A percentile compares a stretch with the other conserved stretches of the same genome.
These are phyloP conservation scores for Solanum peruvianum DNA, from an alignment of 257 asterid species.

Conservation along the genomic window DNA sequence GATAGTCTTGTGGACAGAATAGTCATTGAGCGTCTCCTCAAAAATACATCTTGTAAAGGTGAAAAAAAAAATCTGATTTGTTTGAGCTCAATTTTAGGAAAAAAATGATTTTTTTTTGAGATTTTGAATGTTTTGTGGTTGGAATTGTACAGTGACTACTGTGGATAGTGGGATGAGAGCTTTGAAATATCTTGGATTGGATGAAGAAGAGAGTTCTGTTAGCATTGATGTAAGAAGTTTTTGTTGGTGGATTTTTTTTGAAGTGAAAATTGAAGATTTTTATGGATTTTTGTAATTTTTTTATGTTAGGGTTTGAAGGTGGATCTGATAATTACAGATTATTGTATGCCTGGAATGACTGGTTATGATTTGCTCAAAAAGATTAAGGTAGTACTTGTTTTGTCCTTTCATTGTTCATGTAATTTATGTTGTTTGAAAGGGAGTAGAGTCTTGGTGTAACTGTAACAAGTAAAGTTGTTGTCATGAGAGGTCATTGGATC, in stretches of 20 bases:
- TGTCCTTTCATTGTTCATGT: neutral
- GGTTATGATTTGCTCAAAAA: slow-evolving; percentile 80
- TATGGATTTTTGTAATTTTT: neutral
- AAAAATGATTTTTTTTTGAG: neutral
- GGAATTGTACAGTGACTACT: slow-evolving; percentile 52
- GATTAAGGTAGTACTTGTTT: slow-evolving; percentile 58
- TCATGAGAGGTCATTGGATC: neutral
- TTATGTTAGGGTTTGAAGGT: slow-evolving; percentile 67
- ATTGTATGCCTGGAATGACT: slow-evolving; percentile 97
- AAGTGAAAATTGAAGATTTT: neutral
- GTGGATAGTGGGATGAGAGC: slow-evolving; percentile 93
- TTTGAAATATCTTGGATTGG: slow-evolving; percentile 74
- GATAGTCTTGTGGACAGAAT: slow-evolving; percentile 56
- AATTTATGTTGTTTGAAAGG: neutral
- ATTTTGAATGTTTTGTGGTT: neutral
- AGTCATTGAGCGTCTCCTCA: slow-evolving; percentile 54
- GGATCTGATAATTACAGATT: slow-evolving; percentile 83
- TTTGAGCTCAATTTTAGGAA: neutral
- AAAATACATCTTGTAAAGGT: slow-evolving; percentile 66
- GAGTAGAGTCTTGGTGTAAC: neutral
- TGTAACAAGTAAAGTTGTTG: neutral
- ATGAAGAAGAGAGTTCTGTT: slow-evolving; percentile 49
- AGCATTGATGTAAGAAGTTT: slow-evolving; percentile 42
- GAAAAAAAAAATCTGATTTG: neutral
- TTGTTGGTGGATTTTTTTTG: neutral